Evolutionary conservation across 2,329 filamentous ascomycete species (phyloP).

Genomic region (Cytospora schulzeri): DNA sequence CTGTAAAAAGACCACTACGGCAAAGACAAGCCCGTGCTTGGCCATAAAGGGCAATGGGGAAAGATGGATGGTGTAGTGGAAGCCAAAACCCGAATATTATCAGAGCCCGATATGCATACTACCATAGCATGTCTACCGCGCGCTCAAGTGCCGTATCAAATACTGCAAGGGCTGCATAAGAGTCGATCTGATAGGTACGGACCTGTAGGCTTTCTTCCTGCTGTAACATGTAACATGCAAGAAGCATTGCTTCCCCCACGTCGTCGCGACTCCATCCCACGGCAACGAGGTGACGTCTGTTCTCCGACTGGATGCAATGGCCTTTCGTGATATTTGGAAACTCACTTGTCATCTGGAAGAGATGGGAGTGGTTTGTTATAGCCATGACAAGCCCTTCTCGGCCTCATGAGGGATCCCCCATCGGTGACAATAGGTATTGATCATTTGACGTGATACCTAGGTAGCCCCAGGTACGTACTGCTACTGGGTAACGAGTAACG

Average conservation of each 20-base stretch:
- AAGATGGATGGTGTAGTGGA: constrained; percentile 2
- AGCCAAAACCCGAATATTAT: constrained; percentile 1
- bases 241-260: background rate
- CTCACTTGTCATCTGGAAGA: background rate
- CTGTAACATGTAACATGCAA: background rate
- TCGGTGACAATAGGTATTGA: too few relatives aligned
- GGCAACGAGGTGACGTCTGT: background rate
- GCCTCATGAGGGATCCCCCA: background rate
- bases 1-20: background rate
- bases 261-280: constrained; percentile 2
- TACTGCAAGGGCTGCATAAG: constrained; percentile 21
- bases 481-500: background rate
- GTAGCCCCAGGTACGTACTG: background rate
- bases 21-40: constrained; percentile 5
- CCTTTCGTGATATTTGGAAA: background rate
- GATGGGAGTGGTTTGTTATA: background rate
- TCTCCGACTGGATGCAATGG: background rate
- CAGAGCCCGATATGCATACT: constrained; percentile 9
- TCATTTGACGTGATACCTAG: background rate
- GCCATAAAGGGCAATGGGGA: constrained; percentile 4
- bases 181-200: constrained; percentile 9
- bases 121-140: background rate
- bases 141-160: constrained; percentile 21
- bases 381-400: background rate
- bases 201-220: background rate